Base-by-base conservation (phyloP, 2,329 filamentous ascomycete genomes). In the Fusarium duplospermum region DNA sequence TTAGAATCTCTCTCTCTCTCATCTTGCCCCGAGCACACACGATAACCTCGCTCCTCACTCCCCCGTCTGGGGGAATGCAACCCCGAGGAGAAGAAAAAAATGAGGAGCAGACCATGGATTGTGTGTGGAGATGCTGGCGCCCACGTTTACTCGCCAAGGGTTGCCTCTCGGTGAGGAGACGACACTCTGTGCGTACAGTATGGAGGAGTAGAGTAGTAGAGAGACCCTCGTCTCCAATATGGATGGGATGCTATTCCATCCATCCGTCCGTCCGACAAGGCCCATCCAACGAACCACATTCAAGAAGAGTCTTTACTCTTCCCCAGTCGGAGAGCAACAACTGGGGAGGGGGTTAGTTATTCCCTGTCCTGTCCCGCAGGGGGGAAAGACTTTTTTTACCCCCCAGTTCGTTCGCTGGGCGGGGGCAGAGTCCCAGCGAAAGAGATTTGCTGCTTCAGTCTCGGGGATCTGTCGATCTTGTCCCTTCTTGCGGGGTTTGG, bases 401-500 rank as follows among this genome's bases (percentile, higher is more conserved):
- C 18, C 50, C 50, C 50, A 27, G 50, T 54, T 54, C 50, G 50
- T 54, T 54, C 50, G 50, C 33, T 54, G 29, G 29, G 40, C 24
- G 35, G 42, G 36, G 18, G 29, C 10, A 35, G 35, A 60, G 20
- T 45, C 20, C 42, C 9, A 22, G 38, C 9, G 38, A 27, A 64
- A 57, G 62, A 58, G 62, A 56, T 58, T 62, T 62, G 16, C 42
- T 52, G 24, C 27, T 66, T 35, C 64, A 64, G 42, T 50, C 60
- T 56, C 60, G n/a, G 70, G 47, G 62, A 69, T 72, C 67, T 71
- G 70, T 65, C 70, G 62, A 73, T 74, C 72, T 67, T 54, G 45
- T 62, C 57, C 31, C 31, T 65, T 61, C 29, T 54, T 66, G 63
- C 57, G 60, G 70, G 67, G 57, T 54, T 71, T 62, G 64, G 72